Conservation (phyloP, 2,329 filamentous ascomycete genomes). For the Coniella vitis region DNA sequence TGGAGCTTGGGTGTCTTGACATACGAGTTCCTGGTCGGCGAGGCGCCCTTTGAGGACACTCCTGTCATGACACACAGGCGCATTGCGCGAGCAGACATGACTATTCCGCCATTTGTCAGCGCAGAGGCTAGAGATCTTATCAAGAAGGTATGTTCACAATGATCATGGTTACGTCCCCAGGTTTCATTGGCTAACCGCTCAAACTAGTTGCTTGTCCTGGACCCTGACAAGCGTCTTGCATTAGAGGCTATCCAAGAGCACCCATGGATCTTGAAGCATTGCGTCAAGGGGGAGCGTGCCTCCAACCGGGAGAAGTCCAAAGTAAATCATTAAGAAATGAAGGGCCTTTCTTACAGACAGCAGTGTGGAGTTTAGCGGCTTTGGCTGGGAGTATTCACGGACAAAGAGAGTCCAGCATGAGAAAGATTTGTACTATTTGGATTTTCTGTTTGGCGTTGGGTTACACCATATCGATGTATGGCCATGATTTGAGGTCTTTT, state of each 20-base stretch:
- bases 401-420: not conserved
- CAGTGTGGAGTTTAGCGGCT: not conserved
- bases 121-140: constrained; percentile 87
- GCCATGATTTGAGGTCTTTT: not conserved
- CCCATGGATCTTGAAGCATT: constrained; percentile 97
- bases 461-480: not conserved
- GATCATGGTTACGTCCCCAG: not conserved
- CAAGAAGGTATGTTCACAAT: constrained; percentile 62
- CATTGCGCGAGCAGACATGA: constrained; percentile 87
- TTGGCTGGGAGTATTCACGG: not conserved
- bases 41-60: constrained; percentile 95
- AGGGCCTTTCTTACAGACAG: not conserved
- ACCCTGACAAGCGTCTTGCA: constrained; percentile 87
- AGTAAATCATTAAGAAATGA: constrained; percentile 15
- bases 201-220: constrained; percentile 73
- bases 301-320: constrained; percentile 42
- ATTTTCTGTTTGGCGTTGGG: constrained; percentile 14
- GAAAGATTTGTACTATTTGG: constrained; percentile 2
- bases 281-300: constrained; percentile 56
- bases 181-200: constrained; percentile 14
- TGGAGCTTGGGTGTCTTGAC: constrained; percentile 94
- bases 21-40: constrained; percentile 93
- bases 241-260: constrained; percentile 84
- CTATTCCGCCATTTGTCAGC: constrained; percentile 83
- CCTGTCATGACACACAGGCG: constrained; percentile 89